phyloP scores from a whole-genome alignment of 2,329 filamentous ascomycete genomes.

The Pestalotiopsis sp. region DNA sequence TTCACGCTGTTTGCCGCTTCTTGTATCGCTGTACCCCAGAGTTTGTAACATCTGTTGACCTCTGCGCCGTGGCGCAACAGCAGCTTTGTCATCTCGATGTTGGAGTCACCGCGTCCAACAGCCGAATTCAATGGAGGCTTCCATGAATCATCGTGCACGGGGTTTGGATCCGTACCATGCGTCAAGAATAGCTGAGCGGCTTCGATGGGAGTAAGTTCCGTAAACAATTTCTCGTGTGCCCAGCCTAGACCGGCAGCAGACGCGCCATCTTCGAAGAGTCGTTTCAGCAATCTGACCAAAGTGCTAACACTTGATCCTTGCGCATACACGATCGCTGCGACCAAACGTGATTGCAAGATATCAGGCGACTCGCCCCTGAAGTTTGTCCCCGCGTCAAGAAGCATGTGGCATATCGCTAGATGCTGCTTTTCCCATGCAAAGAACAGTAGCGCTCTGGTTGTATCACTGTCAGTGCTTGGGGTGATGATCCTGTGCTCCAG shows the following conservation, averaged over 20 bases:
- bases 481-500: background rate
- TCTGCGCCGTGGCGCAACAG: background rate
- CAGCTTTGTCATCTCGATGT: background rate
- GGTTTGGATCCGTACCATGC: background rate
- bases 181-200: background rate
- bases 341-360: background rate
- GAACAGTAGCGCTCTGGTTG: background rate
- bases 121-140: background rate
- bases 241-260: background rate
- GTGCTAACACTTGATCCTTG: background rate
- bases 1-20: no score
- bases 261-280: background rate
- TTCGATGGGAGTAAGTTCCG: background rate
- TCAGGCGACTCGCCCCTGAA: background rate
- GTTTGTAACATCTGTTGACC: background rate
- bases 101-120: background rate
- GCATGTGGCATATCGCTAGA: background rate
- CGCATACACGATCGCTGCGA: background rate
- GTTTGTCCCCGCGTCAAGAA: background rate
- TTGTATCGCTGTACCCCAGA: background rate
- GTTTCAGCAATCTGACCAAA: background rate
- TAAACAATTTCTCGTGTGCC: background rate
- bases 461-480: background rate
- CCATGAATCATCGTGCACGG: background rate
- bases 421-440: background rate